Conservation (phyloP, 208 protist genomes). For the Borovskyia barvae region DNA sequence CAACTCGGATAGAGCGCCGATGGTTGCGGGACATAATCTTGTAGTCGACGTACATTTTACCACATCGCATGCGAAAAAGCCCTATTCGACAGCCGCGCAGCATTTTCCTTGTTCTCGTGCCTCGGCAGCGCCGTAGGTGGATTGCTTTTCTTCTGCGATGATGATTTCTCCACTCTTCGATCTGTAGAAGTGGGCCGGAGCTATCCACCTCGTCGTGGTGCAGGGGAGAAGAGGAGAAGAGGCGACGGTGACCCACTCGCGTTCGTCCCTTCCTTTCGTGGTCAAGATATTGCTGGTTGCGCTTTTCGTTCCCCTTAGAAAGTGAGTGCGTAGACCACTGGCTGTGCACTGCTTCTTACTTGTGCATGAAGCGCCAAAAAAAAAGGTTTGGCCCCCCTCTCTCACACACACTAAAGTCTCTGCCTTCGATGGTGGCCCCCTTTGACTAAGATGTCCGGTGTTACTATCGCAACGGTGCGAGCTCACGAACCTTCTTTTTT, state of each 20-base stretch:
- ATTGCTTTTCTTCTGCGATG: not conserved
- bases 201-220: not conserved
- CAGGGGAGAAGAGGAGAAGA: slow-evolving; percentile 10
- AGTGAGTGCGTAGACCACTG: too few species aligned
- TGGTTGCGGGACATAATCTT: slow-evolving; percentile 83
- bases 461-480: too few species aligned
- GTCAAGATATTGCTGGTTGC: not conserved
- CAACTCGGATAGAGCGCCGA: slow-evolving; percentile 61
- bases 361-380: too few species aligned
- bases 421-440: too few species aligned
- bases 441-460: too few species aligned
- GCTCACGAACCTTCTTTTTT: too few species aligned
- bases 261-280: too few species aligned
- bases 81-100: slow-evolving; percentile 31
- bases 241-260: too few species aligned
- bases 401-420: too few species aligned
- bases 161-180: not conserved
- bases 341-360: too few species aligned
- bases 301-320: too few species aligned
- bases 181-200: not conserved
- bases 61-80: slow-evolving; percentile 55
- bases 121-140: not conserved
- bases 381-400: too few species aligned
- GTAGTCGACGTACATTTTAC: slow-evolving; percentile 84
- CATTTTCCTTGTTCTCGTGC: slow-evolving; percentile 12